phyloP scores from a whole-genome alignment of 179 eudicot genomes.

The Beta corolliflora region DNA sequence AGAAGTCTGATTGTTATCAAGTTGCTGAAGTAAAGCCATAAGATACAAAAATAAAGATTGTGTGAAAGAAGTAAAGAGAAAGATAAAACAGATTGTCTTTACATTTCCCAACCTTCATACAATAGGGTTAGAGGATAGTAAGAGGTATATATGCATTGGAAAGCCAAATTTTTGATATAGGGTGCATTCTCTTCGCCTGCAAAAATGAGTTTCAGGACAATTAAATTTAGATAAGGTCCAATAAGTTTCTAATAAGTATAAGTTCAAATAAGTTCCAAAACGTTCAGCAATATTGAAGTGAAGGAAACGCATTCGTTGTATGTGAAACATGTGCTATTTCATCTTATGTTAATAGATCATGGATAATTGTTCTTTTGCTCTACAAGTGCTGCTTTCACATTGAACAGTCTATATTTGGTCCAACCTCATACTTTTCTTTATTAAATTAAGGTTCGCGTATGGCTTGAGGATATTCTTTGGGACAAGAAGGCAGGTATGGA shows the following conservation, averaged over 20 bases:
- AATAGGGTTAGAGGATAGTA: neutral
- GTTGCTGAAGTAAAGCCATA: neutral
- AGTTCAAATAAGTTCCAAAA: no score
- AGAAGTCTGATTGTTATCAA: neutral
- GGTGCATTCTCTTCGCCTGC: no score
- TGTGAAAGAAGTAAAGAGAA: neutral
- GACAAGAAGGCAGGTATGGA: conserved; percentile 87
- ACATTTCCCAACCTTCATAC: neutral
- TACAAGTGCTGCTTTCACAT: neutral
- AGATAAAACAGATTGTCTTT: neutral
- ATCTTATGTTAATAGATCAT: neutral
- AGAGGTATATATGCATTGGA: neutral
- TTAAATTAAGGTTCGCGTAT: conserved; percentile 56
- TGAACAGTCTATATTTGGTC: neutral
- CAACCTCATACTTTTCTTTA: neutral
- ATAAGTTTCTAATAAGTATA: no score
- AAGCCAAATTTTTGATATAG: neutral
- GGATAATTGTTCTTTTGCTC: neutral
- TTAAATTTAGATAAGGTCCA: no score
- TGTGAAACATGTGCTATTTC: neutral
- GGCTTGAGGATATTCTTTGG: conserved; percentile 98
- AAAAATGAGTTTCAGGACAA: no score
- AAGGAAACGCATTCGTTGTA: neutral
- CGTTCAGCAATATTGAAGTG: no score
- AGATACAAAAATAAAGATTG: neutral